A percentile compares a stretch with the other conserved stretches of the same genome.
phyloP scores from a whole-genome alignment of 306 rosid genomes.

The Rubus idaeus region DNA sequence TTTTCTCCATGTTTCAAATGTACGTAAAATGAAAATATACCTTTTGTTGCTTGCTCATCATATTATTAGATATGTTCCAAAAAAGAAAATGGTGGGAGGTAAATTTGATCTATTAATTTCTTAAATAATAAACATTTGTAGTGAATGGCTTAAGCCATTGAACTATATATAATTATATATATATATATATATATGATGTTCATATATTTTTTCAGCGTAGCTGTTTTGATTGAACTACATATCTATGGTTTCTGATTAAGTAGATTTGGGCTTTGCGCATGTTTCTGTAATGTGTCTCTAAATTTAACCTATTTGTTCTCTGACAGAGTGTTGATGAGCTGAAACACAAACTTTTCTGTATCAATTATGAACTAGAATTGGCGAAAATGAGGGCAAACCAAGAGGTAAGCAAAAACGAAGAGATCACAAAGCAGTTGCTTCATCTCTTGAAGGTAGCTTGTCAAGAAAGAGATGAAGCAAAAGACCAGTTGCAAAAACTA shows the following conservation, averaged over 20 bases:
- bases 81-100: background rate
- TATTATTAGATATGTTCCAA: background rate
- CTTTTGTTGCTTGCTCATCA: background rate
- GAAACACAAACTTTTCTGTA: conserved; percentile 35
- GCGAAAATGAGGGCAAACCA: conserved; percentile 34
- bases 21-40: background rate
- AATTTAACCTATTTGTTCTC: background rate
- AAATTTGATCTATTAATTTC: background rate
- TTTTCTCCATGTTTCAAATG: background rate
- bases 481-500: conserved; percentile 44
- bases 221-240: background rate
- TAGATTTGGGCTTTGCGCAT: background rate
- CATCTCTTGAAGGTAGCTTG: conserved; percentile 37
- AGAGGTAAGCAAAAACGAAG: conserved; percentile 42
- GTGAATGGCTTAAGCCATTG: background rate
- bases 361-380: conserved; percentile 41
- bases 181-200: background rate
- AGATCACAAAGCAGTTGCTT: conserved; percentile 34
- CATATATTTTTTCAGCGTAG: background rate
- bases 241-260: background rate
- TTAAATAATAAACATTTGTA: background rate
- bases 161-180: background rate
- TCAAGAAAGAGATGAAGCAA: conserved; percentile 73
- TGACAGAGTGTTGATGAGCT: conserved; percentile 44
- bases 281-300: background rate